Conservation (phyloP, 2,329 filamentous ascomycete species). For the Xenosphaeropsis pyriputrescens region DNA sequence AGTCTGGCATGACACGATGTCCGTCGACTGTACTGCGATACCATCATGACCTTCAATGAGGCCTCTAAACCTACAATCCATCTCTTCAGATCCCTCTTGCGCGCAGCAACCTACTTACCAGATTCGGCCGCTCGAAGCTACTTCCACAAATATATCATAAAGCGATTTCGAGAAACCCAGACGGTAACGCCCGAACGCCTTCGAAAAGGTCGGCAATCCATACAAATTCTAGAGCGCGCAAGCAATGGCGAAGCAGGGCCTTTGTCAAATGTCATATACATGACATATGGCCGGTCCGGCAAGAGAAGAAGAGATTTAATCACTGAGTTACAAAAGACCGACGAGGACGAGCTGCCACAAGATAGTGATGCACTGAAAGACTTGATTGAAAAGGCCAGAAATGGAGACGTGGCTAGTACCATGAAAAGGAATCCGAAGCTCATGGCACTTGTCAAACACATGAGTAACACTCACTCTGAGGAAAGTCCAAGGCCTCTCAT, state of each 20-base stretch:
- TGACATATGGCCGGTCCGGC: constrained; percentile 38
- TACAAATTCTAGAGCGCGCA: constrained; percentile 35
- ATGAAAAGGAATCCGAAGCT: constrained; percentile 6
- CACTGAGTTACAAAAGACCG: constrained; percentile 19
- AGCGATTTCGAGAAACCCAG: constrained; percentile 28
- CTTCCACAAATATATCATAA: constrained; percentile 26
- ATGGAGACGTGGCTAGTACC: background rate
- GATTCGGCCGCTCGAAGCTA: constrained; percentile 28
- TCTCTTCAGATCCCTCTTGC: constrained; percentile 43
- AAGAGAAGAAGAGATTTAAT: constrained; percentile 33
- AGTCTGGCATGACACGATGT: no score
- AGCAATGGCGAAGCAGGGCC: constrained; percentile 31
- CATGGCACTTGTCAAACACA: constrained; percentile 10
- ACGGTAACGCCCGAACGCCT: constrained; percentile 14
- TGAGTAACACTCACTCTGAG: constrained; percentile 6
- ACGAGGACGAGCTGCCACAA: constrained; percentile 19
- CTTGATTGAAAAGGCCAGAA: constrained; percentile 4
- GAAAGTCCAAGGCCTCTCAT: constrained; percentile 5
- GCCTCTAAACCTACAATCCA: constrained; percentile 12
- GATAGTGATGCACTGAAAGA: constrained; percentile 26
- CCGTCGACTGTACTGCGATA: no score
- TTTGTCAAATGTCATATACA: constrained; percentile 30
- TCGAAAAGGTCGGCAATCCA: constrained; percentile 23
- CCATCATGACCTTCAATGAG: no score
- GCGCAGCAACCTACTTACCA: constrained; percentile 45